phyloP scores from a whole-genome alignment of 768 basidiomycete genomes.

The Collybiopsis luxurians region DNA sequence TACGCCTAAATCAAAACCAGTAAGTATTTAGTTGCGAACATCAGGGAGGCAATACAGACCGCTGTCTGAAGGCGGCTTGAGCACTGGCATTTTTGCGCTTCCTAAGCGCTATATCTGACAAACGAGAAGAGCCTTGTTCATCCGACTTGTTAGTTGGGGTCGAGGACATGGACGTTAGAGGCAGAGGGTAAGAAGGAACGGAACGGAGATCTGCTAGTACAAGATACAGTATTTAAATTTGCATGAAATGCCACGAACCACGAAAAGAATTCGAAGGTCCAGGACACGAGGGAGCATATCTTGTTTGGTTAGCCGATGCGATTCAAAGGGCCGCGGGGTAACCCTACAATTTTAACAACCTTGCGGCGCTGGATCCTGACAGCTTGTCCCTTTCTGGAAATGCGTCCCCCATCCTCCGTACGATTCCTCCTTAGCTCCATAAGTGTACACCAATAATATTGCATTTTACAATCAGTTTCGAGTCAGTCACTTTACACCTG shows the following conservation, averaged over 20 bases:
- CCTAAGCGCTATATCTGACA: slow-evolving; percentile 62
- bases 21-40: too few relatives aligned
- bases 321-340: not conserved
- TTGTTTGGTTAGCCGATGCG: too few relatives aligned
- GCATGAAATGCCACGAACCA: slow-evolving; percentile 17
- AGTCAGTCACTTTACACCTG: slow-evolving; percentile 9
- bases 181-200: slow-evolving; percentile 21
- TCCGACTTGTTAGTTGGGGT: slow-evolving; percentile 25
- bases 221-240: slow-evolving; percentile 46
- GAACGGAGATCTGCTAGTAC: slow-evolving; percentile 39
- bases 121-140: not conserved
- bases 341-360: slow-evolving; percentile 38
- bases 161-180: slow-evolving; percentile 27
- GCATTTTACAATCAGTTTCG: slow-evolving; percentile 17
- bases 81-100: slow-evolving; percentile 92
- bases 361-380: slow-evolving; percentile 39
- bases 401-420: not conserved
- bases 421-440: slow-evolving; percentile 38
- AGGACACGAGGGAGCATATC: slow-evolving; percentile 77
- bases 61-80: slow-evolving; percentile 75
- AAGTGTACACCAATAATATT: slow-evolving; percentile 21
- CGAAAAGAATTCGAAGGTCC: slow-evolving; percentile 63
- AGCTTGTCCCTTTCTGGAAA: slow-evolving; percentile 29
- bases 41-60: too few relatives aligned
- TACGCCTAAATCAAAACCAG: not conserved